Base-by-base conservation (phyloP, 2,329 filamentous ascomycete genomes). In the Botrytis squamosa region DNA sequence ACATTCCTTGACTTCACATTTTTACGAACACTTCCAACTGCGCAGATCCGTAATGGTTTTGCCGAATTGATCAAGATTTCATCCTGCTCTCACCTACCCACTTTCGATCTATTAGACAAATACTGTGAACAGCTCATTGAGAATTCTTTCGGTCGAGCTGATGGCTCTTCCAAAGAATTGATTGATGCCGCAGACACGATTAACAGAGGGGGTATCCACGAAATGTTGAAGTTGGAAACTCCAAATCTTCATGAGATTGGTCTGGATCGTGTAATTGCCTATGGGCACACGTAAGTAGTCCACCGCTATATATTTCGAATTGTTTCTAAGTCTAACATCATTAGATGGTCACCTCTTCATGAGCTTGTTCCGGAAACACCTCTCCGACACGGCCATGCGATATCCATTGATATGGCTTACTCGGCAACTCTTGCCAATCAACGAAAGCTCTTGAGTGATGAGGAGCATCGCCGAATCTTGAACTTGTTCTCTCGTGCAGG, bases 21-120 rank as follows among this genome's bases (percentile, higher is more conserved):
- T 82, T 84, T 93, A n/a, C 88, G 88, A 64, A 91, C 89, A 1
- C 84, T 93, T 0, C 90, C 91, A 0, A 85, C 85, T 16, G 88
- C 89, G 3, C 91, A 93, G 81, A 90, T 93, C 79, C 86, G 91
- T 73, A 93, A 93, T 75, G 91, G 91, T 0, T 93, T 93, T 76
- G 91, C 91, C 33, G 91, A 93, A 83, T 81, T 93, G 76, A 92
- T 93, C 84, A 93, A 93, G 84, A 93, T 93, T 77, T 91, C 90
- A 0, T 91, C 89, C 2, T 93, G 91, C 79, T 89, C 90, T 22
- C 89, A 93, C 83, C 88, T 79, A 36, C 83, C 86, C 29, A 92
- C 91, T 0, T 92, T 92, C 79, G 85, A 92, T 75, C 81, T 92
- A 63, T 85, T 93, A 10, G 90, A 93, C 81, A 86, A 89, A 78